Conservation (phyloP, 2,329 filamentous ascomycete species). For the Neoarthrinium moseri region DNA sequence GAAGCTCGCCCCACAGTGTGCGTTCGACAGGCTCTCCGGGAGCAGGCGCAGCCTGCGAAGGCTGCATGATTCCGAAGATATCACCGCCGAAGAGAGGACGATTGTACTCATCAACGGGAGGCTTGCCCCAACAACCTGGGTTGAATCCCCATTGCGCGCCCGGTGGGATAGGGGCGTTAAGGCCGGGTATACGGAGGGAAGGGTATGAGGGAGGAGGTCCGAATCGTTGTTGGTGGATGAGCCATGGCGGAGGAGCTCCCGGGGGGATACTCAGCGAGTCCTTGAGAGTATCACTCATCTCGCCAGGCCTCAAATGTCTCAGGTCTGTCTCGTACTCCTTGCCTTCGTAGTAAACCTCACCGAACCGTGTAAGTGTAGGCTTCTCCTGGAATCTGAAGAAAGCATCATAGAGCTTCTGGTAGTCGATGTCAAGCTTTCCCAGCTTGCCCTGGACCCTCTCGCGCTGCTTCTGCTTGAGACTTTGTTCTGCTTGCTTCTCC, state of each 20-base stretch:
- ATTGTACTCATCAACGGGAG: slow-evolving; percentile 91
- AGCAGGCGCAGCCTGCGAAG: slow-evolving; percentile 35
- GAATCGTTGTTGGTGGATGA: slow-evolving; percentile 94
- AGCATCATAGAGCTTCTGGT: slow-evolving; percentile 95
- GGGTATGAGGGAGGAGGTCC: slow-evolving; percentile 94
- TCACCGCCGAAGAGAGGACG: slow-evolving; percentile 90
- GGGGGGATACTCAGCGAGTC: slow-evolving; percentile 93
- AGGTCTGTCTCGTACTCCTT: slow-evolving; percentile 98
- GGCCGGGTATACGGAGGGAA: slow-evolving; percentile 87
- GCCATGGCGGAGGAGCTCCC: slow-evolving; percentile 91
- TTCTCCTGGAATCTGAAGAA: slow-evolving; percentile 99
- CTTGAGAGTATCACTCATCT: slow-evolving; percentile 83
- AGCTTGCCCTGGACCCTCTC: slow-evolving; percentile 94
- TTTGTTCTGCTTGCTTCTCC: slow-evolving; percentile 91
- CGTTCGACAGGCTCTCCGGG: slow-evolving; percentile 80
- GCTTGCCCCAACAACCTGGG: slow-evolving; percentile 93
- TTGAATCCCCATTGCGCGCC: slow-evolving; percentile 94
- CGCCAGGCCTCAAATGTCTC: slow-evolving; percentile 84
- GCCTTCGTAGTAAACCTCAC: slow-evolving; percentile 99
- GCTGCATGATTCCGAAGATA: slow-evolving; percentile 74
- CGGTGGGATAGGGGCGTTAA: slow-evolving; percentile 88
- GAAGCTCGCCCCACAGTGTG: slow-evolving; percentile 87
- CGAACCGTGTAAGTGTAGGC: slow-evolving; percentile 88
- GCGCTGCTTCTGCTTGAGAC: slow-evolving; percentile 90
- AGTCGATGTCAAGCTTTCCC: slow-evolving; percentile 96